Conservation (phyloP, 306 rosid genomes). For the Dicorynia guianensis region DNA sequence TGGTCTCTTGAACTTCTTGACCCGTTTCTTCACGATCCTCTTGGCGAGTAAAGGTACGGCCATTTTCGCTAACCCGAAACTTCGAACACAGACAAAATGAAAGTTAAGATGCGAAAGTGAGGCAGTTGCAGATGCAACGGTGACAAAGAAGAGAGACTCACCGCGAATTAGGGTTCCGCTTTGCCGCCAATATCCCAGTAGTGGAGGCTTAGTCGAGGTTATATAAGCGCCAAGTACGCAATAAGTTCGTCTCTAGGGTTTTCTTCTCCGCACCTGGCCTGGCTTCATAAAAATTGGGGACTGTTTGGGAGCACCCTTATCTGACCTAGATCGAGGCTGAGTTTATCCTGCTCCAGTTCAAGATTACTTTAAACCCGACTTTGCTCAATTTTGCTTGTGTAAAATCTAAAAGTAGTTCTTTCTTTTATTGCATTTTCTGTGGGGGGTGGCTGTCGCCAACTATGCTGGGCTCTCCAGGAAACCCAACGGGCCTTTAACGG, state of each 20-base stretch:
- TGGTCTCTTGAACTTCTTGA: conserved; percentile 68
- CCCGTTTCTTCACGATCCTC: conserved; percentile 75
- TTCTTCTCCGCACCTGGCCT: neutral
- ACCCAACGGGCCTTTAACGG: too few relatives aligned
- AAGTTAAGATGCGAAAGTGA: neutral
- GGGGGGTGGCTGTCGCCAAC: too few relatives aligned
- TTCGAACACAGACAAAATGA: neutral
- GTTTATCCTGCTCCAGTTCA: neutral
- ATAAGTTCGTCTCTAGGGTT: conserved; percentile 8
- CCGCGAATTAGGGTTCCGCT: conserved; percentile 1
- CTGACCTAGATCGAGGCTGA: neutral
- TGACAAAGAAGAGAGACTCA: neutral
- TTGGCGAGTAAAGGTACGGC: conserved; percentile 73
- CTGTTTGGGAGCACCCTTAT: neutral
- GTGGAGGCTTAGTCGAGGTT: neutral
- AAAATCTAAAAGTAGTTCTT: too few relatives aligned
- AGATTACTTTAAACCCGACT: too few relatives aligned
- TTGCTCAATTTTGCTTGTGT: too few relatives aligned
- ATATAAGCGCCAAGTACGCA: neutral
- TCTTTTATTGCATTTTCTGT: too few relatives aligned
- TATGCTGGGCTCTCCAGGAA: too few relatives aligned
- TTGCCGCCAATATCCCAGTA: neutral
- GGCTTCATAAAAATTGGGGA: neutral
- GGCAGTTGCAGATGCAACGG: too few relatives aligned
- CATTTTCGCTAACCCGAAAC: conserved; percentile 36